These are phyloP conservation scores for Orobanche coerulescens DNA, from an alignment of 257 asterid genomes.

Conservation along the genomic window DNA sequence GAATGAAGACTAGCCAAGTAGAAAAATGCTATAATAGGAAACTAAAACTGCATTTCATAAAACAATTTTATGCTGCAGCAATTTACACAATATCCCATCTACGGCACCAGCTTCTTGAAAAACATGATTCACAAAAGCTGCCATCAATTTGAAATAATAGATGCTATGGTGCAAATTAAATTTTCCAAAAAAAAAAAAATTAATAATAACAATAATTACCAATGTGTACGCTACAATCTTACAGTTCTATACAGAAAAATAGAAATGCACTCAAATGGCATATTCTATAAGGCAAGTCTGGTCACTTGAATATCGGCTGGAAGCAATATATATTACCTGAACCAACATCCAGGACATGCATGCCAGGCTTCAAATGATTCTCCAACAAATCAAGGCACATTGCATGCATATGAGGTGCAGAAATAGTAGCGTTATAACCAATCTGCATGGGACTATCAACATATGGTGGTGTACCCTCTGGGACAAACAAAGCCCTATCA, in stretches of 20 bases:
- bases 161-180: background rate
- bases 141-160: background rate
- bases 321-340: constrained; percentile 46
- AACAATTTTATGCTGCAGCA: background rate
- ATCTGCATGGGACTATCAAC: constrained; percentile 72
- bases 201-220: no score
- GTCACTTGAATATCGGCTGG: background rate
- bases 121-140: background rate
- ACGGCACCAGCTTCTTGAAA: background rate
- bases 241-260: background rate
- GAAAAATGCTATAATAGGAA: background rate
- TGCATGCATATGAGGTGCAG: constrained; percentile 99
- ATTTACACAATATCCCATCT: background rate
- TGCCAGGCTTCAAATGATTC: constrained; percentile 80
- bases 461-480: constrained; percentile 68
- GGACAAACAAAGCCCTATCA: constrained; percentile 87
- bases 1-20: constrained; percentile 4
- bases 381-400: constrained; percentile 87
- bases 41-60: background rate
- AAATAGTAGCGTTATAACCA: constrained; percentile 86
- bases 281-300: background rate
- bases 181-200: background rate
- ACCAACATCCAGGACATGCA: constrained; percentile 86
- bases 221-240: background rate
- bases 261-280: background rate